Conservation (phyloP, 805 yeast species). For the Hanseniaspora thailandica region DNA sequence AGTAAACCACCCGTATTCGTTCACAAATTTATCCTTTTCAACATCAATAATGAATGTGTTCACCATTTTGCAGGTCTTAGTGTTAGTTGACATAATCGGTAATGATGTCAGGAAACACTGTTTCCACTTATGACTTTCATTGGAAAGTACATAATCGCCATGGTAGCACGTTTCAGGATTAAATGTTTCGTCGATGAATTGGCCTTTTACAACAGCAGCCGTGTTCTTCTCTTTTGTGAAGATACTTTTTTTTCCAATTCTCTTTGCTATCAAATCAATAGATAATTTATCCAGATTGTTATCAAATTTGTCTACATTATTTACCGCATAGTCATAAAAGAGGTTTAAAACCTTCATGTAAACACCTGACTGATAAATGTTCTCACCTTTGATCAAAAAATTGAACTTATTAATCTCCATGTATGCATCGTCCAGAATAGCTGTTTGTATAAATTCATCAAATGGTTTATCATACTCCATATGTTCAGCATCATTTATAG, state of each 20-base stretch:
- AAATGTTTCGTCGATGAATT: conserved; percentile 25
- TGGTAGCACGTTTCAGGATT: conserved; percentile 14
- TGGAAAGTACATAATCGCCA: conserved; percentile 16
- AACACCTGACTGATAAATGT: conserved; percentile 16
- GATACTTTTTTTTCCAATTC: conserved; percentile 16
- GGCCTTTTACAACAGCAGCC: conserved; percentile 18
- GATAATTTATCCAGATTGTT: conserved; percentile 25
- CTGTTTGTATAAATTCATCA: conserved; percentile 18
- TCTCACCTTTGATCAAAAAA: conserved; percentile 21
- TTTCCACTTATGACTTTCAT: conserved; percentile 29
- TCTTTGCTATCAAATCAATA: conserved; percentile 19
- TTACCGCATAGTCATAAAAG: conserved; percentile 24
- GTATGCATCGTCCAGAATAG: conserved; percentile 17
- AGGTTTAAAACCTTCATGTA: conserved; percentile 18
- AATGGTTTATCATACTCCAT: conserved; percentile 18
- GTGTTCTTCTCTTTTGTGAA: background rate
- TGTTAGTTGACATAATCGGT: conserved; percentile 29
- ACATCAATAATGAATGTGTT: conserved; percentile 26
- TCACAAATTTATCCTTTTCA: conserved; percentile 19
- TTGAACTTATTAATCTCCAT: conserved; percentile 18
- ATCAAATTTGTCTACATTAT: conserved; percentile 17
- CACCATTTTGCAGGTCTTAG: conserved; percentile 30
- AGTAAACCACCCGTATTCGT: conserved; percentile 30
- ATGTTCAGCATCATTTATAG: background rate
- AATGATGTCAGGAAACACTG: conserved; percentile 31